phyloP scores from a whole-genome alignment of 108 stramenopile genomes.

The Fistulifera pelliculosa region DNA sequence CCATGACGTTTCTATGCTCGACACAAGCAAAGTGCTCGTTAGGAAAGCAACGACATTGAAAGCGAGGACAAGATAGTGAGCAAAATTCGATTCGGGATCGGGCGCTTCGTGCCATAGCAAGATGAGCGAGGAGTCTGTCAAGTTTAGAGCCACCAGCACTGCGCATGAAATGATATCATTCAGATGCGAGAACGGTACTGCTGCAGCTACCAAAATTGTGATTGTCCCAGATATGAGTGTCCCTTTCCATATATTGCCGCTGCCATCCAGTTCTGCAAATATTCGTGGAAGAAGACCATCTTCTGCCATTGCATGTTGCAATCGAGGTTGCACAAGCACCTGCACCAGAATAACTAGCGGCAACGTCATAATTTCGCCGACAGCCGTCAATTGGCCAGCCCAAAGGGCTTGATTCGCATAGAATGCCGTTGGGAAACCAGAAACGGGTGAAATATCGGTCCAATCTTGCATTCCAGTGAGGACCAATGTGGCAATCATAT shows the following conservation, averaged over 20 bases:
- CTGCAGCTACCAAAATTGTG: constrained; percentile 69
- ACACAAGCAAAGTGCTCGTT: no score
- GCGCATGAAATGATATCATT: constrained; percentile 85
- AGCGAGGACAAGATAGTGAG: no score
- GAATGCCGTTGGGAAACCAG: constrained; percentile 76
- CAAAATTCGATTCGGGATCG: constrained; percentile 5
- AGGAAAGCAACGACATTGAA: no score
- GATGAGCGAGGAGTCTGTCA: constrained; percentile 60
- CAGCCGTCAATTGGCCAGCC: constrained; percentile 49
- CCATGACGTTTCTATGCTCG: no score
- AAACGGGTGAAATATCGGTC: constrained; percentile 40
- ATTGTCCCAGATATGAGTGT: constrained; percentile 59
- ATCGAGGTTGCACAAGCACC: constrained; percentile 83
- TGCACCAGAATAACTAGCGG: constrained; percentile 88
- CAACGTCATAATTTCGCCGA: constrained; percentile 81
- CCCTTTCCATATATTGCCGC: constrained; percentile 42
- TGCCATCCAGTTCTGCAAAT: constrained; percentile 47
- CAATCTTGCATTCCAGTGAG: constrained; percentile 78
- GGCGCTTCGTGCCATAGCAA: constrained; percentile 38
- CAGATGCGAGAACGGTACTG: constrained; percentile 70
- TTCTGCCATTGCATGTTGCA: constrained; percentile 75
- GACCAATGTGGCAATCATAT: constrained; percentile 68
- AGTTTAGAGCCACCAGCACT: constrained; percentile 55
- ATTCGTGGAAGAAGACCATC: constrained; percentile 81
- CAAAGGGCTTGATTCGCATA: constrained; percentile 32